Evolutionary conservation across 2,329 filamentous ascomycete species (phyloP).

Genomic region (Fusarium falciforme): DNA sequence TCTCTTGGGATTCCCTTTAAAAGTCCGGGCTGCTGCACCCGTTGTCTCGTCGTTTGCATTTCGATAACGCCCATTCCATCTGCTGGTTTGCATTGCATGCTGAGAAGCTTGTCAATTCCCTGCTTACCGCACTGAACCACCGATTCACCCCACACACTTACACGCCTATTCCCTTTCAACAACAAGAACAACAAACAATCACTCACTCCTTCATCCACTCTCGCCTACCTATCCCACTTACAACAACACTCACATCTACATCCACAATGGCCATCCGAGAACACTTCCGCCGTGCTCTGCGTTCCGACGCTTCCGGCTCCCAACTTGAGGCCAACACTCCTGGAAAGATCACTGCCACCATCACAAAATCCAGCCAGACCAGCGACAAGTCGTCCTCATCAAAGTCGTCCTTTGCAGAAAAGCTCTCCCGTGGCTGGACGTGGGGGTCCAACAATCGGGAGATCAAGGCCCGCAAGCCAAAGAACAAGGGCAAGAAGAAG

Average conservation of each 20-base stretch:
- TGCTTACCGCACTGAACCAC: conserved; percentile 11
- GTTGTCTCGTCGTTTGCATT: conserved; percentile 15
- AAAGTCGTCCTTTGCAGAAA: conserved; percentile 46
- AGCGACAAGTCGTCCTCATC: conserved; percentile 44
- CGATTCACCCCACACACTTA: conserved; percentile 7
- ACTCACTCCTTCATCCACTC: conserved; percentile 2
- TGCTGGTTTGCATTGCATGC: not conserved
- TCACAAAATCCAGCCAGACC: conserved; percentile 46
- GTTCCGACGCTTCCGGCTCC: conserved; percentile 48
- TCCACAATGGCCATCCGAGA: conserved; percentile 56
- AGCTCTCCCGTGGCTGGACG: conserved; percentile 47
- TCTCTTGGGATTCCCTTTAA: conserved; percentile 37
- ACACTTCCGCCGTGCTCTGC: conserved; percentile 54
- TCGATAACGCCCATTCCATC: conserved; percentile 22
- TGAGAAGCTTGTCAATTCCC: conserved; percentile 19
- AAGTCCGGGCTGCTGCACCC: conserved; percentile 31
- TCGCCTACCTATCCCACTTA: not conserved
- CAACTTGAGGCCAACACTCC: conserved; percentile 48
- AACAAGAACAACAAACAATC: conserved; percentile 14
- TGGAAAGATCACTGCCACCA: conserved; percentile 42
- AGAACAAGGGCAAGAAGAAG: conserved; percentile 43
- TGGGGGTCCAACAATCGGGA: conserved; percentile 47
- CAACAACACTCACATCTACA: not conserved
- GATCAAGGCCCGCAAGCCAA: conserved; percentile 46
- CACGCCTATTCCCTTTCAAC: conserved; percentile 2